Conservation (phyloP, 140 eudicot genomes). For the Oenanthe javanica region DNA sequence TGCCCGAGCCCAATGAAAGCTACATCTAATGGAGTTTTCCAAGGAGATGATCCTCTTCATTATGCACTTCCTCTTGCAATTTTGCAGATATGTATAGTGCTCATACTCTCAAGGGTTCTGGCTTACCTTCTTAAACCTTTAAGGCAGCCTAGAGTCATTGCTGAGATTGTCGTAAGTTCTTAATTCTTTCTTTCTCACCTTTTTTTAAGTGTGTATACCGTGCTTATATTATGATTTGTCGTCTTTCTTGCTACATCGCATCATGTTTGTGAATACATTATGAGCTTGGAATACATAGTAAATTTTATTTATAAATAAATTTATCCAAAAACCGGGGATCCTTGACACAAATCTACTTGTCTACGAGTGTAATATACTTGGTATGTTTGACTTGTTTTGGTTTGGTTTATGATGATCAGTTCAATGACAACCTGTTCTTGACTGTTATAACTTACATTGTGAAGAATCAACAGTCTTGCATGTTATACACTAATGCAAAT, state of each 20-base stretch:
- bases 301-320: background rate
- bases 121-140: slow-evolving; percentile 13
- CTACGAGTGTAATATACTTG: background rate
- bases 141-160: slow-evolving; percentile 6
- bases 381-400: background rate
- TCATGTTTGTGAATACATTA: background rate
- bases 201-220: background rate
- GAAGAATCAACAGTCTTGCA: background rate
- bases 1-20: background rate
- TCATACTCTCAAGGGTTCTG: slow-evolving; percentile 1
- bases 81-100: slow-evolving; percentile 2
- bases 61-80: slow-evolving; percentile 8
- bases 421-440: background rate
- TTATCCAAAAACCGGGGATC: background rate
- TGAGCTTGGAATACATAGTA: background rate
- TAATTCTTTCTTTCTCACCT: background rate
- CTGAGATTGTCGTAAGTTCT: slow-evolving; percentile 4
- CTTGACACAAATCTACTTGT: background rate
- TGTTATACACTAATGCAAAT: background rate
- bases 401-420: background rate
- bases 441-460: background rate
- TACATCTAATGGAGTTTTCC: slow-evolving; percentile 11
- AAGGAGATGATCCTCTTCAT: slow-evolving; percentile 7
- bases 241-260: background rate
- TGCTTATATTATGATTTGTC: background rate